Evolutionary conservation across 805 yeast genomes (phyloP), one percentile per base, ranked within the genome.

Genomic region (Yarrowia yakushimensis): DNA sequence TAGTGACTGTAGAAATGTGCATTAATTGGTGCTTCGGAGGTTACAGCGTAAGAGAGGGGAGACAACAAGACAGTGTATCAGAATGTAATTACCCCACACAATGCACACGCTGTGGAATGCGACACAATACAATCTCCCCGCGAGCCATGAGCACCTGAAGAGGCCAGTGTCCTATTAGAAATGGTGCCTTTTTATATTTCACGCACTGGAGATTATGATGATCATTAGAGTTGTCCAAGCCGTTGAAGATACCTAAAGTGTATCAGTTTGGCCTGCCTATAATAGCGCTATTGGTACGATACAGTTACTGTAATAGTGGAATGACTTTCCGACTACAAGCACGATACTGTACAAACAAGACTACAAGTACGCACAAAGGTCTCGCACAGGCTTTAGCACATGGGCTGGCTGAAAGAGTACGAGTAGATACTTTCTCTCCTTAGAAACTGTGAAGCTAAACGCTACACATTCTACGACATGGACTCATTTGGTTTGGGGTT

Each of bases 161-260:
- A n/a, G n/a, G n/a, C n/a, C n/a, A n/a, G n/a, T n/a, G n/a, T n/a
- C n/a, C n/a, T n/a, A n/a, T n/a, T n/a, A n/a, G 27, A 25, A 36
- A 8, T 36, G 41, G 22, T 18, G 41, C 41, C 41, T 36, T 22
- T 39, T 15, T 23, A 41, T 43, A 25, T 43, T 25, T 43, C 48
- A 43, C 48, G 48, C 48, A 43, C 4, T 25, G 7, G 48, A 12
- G 48, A 45, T 30, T 25, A 27, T n/a, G n/a, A n/a, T n/a, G 8
- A 15, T 13, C 34, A 12, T 30, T 45, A 45, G 30, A 15, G 52
- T 45, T 45, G 36, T 11, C 50, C 43, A 18, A 23, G 34, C 55
- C 55, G 55, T 48, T 48, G 55, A 48, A 33, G 55, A 20, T 33
- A 31, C 55, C 55, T 7, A 4, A 23, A 23, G 45, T 23, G 23